Base-by-base conservation (phyloP, 257 asterid genomes). In the Petrea volubilis region DNA sequence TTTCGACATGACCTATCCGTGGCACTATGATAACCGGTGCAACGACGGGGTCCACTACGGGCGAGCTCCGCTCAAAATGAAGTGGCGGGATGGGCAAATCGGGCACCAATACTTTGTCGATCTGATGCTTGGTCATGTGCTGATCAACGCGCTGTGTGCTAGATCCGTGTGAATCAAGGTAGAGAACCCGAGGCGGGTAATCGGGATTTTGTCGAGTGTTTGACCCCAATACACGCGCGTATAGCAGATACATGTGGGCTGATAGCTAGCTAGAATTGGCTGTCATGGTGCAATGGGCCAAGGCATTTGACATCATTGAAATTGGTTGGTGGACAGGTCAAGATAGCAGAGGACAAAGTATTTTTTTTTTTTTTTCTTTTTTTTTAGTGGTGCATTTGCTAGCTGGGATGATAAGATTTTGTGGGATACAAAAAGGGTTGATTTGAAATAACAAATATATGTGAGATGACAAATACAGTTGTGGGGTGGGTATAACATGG, bases 61-160 rank as follows among this genome's bases (percentile, higher is more conserved):
- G 11, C 96, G 98, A 1, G 87, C 87, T 6, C 97, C 98, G 0
- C 13, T 64, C 65, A 93, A 87, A 66, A 70, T 69, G 67, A 68
- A 49, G 78, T 93, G 98, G 98, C 77, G 87, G 70, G 98, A 93
- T 13, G 98, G 97, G 8, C 74, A 52, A 56, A 79, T 93, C 47
- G 98, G 98, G n/a, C 98, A 90, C 71, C 95, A 93, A 27, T 93
- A 93, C 41, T 93, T 90, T 58, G 96, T 90, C 9, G 98, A 93
- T 77, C 84, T 93, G 1, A 93, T 93, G 98, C 88, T 93, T 29
- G 83, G 89, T 43, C 97, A 93, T 12, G 91, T 90, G 12, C 60
- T 93, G 59, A 70, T 90, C 3, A 90, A 88, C 65, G 81, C 85
- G 0, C 43, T 92, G 11, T 89, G 95, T 66, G 27, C 55, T 25